These are phyloP conservation scores for Nitzschia sp. DNA, from an alignment of 108 stramenopile genomes.

Conservation along the genomic window DNA sequence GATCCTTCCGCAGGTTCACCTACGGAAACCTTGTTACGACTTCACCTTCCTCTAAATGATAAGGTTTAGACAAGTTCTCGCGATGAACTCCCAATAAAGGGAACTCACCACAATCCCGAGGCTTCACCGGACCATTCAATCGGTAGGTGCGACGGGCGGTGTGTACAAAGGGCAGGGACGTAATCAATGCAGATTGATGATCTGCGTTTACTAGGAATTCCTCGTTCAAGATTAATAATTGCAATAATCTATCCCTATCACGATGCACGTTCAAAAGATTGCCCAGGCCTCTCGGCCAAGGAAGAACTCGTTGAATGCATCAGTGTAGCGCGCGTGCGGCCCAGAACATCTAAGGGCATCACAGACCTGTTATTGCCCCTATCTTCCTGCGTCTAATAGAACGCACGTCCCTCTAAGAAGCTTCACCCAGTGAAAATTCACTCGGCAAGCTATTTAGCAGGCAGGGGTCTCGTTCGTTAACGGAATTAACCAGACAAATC, in stretches of 20 bases:
- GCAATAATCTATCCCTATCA: constrained; percentile 99
- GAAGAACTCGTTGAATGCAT: constrained; percentile 91
- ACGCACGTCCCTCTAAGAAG: constrained; percentile 97
- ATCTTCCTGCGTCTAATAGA: constrained; percentile 92
- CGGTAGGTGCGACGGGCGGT: constrained; percentile 99
- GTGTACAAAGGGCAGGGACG: constrained; percentile 98
- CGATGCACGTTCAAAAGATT: constrained; percentile 96
- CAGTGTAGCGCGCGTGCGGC: constrained; percentile 98
- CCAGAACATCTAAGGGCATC: constrained; percentile 99
- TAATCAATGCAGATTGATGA: constrained; percentile 95
- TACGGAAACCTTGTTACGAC: constrained; percentile 98
- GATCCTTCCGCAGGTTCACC: constrained; percentile 99
- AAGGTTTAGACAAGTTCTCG: constrained; percentile 90
- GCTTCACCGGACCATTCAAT: constrained; percentile 97
- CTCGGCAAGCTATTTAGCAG: constrained; percentile 87
- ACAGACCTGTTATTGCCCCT: constrained; percentile 98
- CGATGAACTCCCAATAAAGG: constrained; percentile 38
- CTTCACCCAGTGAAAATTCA: constrained; percentile 68
- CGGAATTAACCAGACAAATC: constrained; percentile 99
- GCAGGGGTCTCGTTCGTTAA: constrained; percentile 99
- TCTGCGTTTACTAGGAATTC: constrained; percentile 99
- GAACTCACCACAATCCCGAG: constrained; percentile 83
- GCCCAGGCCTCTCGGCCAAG: constrained; percentile 95
- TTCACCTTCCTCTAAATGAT: constrained; percentile 96
- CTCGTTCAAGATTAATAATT: constrained; percentile 99